Evolutionary conservation across 768 basidiomycete genomes (phyloP), one percentile per base, ranked within the genome.

Genomic region (Phaeotremella fagi): DNA sequence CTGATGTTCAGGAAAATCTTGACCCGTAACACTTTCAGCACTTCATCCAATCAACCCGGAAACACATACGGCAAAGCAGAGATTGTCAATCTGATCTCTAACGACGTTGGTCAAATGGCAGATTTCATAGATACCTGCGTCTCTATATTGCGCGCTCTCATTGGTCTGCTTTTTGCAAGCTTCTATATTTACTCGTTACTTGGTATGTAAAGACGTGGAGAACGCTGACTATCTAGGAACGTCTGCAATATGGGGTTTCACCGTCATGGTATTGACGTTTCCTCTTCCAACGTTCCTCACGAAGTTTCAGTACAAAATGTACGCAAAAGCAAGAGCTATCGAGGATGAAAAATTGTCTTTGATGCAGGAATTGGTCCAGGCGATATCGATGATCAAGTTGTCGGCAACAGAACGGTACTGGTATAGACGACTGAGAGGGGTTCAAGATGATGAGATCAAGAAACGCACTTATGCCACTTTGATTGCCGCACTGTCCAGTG

Each of bases 351-450:
- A 60, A 28, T 42, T 62, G n/a, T 37, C 62, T 0, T 35, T 66
- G 9, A 59, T 73, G 61, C 59, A 65, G 36, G 64, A 70, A 48
- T 58, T 57, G 0, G 54, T 70, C 15, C 68, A 66, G 38, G 62
- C 65, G 1, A 66, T 70, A 16, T 62, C 68, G 9, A 62, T 64
- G 62, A 64, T 70, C 55, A 70, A 70, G 54, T 60, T 66, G 60
- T 66, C 61, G 60, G 68, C 68, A 1, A 50, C 60, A 2, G 68
- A 70, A 38, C 26, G 45, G 16, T 62, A 61, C 52, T 70, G 71
- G 59, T 63, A 37, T 47, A 51, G 38, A 20, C 43, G 65, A 44
- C 54, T 73, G 44, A 63, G 44, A n/a, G n/a, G n/a, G n/a, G n/a
- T n/a, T n/a, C n/a, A n/a, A n/a, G n/a, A n/a, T n/a, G n/a, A n/a